These are phyloP conservation scores for Globisporangium iwayamae DNA, from an alignment of 352 stramenopile genomes.

Conservation along the genomic window DNA sequence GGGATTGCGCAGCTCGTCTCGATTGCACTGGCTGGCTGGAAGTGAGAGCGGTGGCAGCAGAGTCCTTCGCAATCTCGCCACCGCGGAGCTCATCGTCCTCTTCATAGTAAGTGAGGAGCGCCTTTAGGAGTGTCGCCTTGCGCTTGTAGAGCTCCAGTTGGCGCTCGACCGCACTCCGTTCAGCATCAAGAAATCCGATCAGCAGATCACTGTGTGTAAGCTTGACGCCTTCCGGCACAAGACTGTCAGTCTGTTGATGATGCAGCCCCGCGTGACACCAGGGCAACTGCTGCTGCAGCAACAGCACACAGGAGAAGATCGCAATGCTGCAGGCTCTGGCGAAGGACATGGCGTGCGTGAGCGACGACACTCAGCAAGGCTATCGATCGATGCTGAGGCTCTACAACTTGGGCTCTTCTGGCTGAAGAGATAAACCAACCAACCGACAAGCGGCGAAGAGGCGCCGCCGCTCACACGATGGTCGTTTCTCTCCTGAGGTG, in stretches of 20 bases:
- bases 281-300: neutral
- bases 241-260: neutral
- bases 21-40: neutral
- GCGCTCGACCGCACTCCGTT: neutral
- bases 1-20: neutral
- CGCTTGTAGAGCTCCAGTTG: slow-evolving; percentile 9
- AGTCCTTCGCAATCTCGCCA: too few species aligned
- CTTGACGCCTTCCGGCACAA: too few species aligned
- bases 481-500: too few species aligned
- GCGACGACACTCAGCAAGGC: neutral
- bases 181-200: neutral
- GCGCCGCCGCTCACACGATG: too few species aligned
- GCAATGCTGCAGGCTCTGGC: neutral
- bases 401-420: too few species aligned
- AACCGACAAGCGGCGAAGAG: too few species aligned
- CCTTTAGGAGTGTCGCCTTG: slow-evolving; percentile 6
- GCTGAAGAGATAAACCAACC: too few species aligned
- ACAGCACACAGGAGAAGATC: neutral
- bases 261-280: neutral
- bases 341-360: neutral
- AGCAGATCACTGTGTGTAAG: neutral
- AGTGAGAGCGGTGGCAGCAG: neutral
- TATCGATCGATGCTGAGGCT: too few species aligned
- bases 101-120: slow-evolving; percentile 3
- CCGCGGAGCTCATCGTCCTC: neutral